Conservation (phyloP, 2,329 filamentous ascomycete species). For the Teratosphaeria destructans region DNA sequence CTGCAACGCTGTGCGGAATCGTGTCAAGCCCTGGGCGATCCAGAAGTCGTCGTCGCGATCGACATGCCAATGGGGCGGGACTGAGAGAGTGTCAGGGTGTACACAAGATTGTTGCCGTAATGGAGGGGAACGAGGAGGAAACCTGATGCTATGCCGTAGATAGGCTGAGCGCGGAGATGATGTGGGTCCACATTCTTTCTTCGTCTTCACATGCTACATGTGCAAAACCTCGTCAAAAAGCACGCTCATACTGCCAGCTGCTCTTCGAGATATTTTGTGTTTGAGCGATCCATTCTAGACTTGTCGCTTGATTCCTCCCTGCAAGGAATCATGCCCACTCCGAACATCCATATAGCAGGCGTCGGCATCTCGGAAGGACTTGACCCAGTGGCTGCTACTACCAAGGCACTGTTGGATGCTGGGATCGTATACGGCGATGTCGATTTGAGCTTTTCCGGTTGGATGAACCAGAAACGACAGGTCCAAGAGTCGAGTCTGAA, state of each 20-base stretch:
- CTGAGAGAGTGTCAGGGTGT: not conserved
- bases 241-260: too few species aligned
- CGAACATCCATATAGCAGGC: constrained; percentile 15
- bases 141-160: not conserved
- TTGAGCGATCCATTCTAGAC: too few species aligned
- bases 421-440: constrained; percentile 18
- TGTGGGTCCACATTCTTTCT: not conserved
- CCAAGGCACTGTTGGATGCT: constrained; percentile 19
- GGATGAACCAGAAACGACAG: not conserved
- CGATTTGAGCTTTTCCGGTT: constrained; percentile 12
- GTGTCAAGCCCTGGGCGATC: not conserved
- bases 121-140: not conserved
- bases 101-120: not conserved
- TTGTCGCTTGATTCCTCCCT: too few species aligned
- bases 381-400: constrained; percentile 11
- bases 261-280: too few species aligned
- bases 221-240: too few species aligned
- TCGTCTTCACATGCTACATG: not conserved
- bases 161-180: not conserved
- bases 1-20: not conserved
- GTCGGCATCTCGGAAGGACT: constrained; percentile 7
- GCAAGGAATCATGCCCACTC: not conserved
- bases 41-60: not conserved
- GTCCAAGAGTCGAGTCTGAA: constrained; percentile 4
- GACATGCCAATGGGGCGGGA: not conserved